Conservation (phyloP, 148 eudicot species). For the Cornus kousa region DNA sequence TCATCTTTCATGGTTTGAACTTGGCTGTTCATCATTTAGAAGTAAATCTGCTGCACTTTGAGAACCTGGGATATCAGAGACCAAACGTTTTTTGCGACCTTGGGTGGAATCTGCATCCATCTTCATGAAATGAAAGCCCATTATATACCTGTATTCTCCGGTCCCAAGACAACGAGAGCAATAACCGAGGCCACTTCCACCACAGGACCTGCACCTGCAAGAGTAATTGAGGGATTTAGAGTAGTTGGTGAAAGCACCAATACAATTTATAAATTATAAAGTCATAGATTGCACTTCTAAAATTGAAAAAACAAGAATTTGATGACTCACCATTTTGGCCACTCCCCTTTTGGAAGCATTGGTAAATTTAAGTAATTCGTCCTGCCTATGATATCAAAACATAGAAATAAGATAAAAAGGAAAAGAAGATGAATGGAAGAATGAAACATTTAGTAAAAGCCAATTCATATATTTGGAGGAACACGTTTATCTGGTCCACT, state of each 20-base stretch:
- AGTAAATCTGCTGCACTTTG: conserved; percentile 45
- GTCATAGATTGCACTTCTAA: not conserved
- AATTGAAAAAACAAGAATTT: not conserved
- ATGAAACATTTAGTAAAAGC: not conserved
- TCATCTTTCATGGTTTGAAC: conserved; percentile 10
- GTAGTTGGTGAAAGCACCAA: not conserved
- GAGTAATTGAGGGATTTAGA: not conserved
- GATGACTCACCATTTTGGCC: conserved; percentile 87
- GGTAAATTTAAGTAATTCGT: conserved; percentile 47
- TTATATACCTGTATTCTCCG: conserved; percentile 67
- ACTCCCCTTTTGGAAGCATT: conserved; percentile 87
- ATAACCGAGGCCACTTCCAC: conserved; percentile 84
- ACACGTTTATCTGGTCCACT: not conserved
- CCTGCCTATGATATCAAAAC: conserved; percentile 49
- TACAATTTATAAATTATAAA: not conserved
- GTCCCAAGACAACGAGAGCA: conserved; percentile 86
- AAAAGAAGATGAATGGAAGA: not conserved
- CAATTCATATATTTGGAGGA: not conserved
- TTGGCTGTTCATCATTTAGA: conserved; percentile 21
- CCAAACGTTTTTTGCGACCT: conserved; percentile 11
- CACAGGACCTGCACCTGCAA: conserved; percentile 78
- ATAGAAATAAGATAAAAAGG: not conserved
- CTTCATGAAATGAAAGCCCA: conserved; percentile 83
- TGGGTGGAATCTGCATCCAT: conserved; percentile 26
- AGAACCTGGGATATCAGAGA: conserved; percentile 21